Evolutionary conservation across 495 filamentous ascomycete species (phyloP).

Genomic region (Penicillium flavigenum): DNA sequence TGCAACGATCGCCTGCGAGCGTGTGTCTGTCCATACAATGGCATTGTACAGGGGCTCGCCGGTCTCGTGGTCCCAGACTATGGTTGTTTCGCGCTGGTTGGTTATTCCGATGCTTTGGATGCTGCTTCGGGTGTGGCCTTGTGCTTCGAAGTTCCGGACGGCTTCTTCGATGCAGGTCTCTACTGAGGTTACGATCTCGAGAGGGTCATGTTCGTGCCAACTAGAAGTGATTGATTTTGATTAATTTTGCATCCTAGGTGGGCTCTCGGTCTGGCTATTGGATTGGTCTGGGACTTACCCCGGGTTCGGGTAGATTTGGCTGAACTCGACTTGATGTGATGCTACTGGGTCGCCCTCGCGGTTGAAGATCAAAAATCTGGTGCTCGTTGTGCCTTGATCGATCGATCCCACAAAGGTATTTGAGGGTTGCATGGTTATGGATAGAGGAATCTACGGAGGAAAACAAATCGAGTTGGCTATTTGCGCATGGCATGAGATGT

Average conservation of each 20-base stretch:
- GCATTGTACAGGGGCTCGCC: slow-evolving; percentile 86
- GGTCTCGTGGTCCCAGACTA: slow-evolving; percentile 86
- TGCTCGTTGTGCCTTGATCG: slow-evolving; percentile 92
- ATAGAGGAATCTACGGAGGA: background rate
- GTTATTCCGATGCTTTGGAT: slow-evolving; percentile 90
- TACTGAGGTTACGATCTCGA: slow-evolving; percentile 75
- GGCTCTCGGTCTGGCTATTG: background rate
- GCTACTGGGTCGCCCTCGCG: slow-evolving; percentile 74
- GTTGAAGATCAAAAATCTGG: slow-evolving; percentile 90
- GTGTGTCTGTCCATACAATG: slow-evolving; percentile 92
- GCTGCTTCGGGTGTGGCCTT: slow-evolving; percentile 62
- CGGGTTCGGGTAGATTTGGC: slow-evolving; percentile 82
- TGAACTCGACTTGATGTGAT: slow-evolving; percentile 88
- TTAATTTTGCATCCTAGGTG: slow-evolving; percentile 4
- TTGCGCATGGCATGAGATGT: slow-evolving; percentile 2
- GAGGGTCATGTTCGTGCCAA: slow-evolving; percentile 92
- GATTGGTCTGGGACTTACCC: slow-evolving; percentile 59
- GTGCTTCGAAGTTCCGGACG: slow-evolving; percentile 62
- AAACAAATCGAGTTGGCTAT: background rate
- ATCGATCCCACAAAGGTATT: slow-evolving; percentile 66
- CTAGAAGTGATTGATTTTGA: slow-evolving; percentile 41
- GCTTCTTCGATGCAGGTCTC: slow-evolving; percentile 81
- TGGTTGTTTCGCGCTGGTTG: slow-evolving; percentile 92
- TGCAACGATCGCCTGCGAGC: slow-evolving; percentile 73
- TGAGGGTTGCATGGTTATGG: slow-evolving; percentile 27